These are phyloP conservation scores for Fusarium bactridioides DNA, from an alignment of 2,329 filamentous ascomycete genomes.

Conservation along the genomic window DNA sequence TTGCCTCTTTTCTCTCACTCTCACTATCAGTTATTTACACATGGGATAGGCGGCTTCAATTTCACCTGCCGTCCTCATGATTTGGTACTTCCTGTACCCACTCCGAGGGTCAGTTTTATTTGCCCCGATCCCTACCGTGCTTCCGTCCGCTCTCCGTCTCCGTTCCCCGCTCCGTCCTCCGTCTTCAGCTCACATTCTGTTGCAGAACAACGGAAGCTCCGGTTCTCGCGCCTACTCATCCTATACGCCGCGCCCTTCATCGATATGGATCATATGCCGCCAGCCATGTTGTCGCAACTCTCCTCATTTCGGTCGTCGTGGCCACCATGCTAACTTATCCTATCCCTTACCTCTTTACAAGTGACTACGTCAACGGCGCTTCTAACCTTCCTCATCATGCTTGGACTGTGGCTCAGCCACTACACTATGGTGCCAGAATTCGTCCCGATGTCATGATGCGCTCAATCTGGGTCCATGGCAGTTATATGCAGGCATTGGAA, in stretches of 20 bases:
- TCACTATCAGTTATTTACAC: conserved; percentile 18
- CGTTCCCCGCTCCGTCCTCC: conserved; percentile 10
- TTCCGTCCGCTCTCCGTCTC: conserved; percentile 21
- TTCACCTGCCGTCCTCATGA: conserved; percentile 58
- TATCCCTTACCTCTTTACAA: conserved; percentile 77
- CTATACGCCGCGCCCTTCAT: conserved; percentile 69
- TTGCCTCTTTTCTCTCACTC: conserved; percentile 5
- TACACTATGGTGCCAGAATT: conserved; percentile 59
- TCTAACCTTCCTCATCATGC: conserved; percentile 80
- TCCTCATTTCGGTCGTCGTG: conserved; percentile 76
- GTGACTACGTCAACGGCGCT: conserved; percentile 74
- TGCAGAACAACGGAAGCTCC: conserved; percentile 77
- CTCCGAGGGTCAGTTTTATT: conserved; percentile 71
- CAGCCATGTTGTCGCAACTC: conserved; percentile 76
- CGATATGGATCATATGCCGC: conserved; percentile 76
- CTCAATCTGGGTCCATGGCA: conserved; percentile 82
- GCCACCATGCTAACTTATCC: conserved; percentile 77
- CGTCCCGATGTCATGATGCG: conserved; percentile 80
- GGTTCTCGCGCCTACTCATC: conserved; percentile 68
- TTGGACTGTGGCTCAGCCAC: conserved; percentile 77
- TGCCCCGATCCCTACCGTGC: conserved; percentile 12
- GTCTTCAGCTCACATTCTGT: conserved; percentile 29
- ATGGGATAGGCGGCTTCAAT: conserved; percentile 33
- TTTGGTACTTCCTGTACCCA: conserved; percentile 81
- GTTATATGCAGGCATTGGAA: conserved; percentile 79